phyloP scores from a whole-genome alignment of 2,329 filamentous ascomycete genomes.

The Scorias spongiosa region DNA sequence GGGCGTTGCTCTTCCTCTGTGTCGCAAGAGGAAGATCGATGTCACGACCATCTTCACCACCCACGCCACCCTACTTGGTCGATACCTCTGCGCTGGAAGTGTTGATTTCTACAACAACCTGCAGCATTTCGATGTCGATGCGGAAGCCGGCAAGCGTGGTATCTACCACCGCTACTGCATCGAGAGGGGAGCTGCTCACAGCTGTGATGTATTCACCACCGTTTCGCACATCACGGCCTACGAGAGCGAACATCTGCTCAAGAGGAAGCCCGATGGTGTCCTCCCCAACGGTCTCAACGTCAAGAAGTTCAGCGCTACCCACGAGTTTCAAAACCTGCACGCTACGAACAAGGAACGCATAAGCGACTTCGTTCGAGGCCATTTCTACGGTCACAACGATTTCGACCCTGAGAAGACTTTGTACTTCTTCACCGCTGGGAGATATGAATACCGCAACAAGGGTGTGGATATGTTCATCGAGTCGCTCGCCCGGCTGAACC shows the following conservation, averaged over 20 bases:
- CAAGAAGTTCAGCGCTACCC: slow-evolving; percentile 94
- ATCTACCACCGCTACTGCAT: slow-evolving; percentile 99
- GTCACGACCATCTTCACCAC: slow-evolving; percentile 98
- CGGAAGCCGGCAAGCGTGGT: slow-evolving; percentile 90
- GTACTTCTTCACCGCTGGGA: slow-evolving; percentile 92
- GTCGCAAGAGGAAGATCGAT: slow-evolving; percentile 88
- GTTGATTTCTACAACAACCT: slow-evolving; percentile 99
- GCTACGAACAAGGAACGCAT: slow-evolving; percentile 96
- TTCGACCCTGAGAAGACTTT: slow-evolving; percentile 94
- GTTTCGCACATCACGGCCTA: slow-evolving; percentile 98
- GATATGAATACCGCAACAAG: slow-evolving; percentile 97
- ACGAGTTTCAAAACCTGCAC: slow-evolving; percentile 97
- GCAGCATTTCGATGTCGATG: slow-evolving; percentile 90
- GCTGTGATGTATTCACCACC: slow-evolving; percentile 93
- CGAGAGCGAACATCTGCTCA: slow-evolving; percentile 91
- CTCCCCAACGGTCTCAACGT: slow-evolving; percentile 94
- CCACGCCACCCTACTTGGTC: slow-evolving; percentile 84
- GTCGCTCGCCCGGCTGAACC: slow-evolving; percentile 83
- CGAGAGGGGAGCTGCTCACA: slow-evolving; percentile 80
- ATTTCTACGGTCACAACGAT: slow-evolving; percentile 97
- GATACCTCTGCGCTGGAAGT: slow-evolving; percentile 91
- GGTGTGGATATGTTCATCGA: slow-evolving; percentile 99
- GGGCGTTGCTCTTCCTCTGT: slow-evolving; percentile 79
- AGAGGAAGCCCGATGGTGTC: slow-evolving; percentile 94
- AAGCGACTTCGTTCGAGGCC: slow-evolving; percentile 90